These are phyloP conservation scores for Mycena venus DNA, from an alignment of 768 basidiomycete genomes.

Conservation along the genomic window DNA sequence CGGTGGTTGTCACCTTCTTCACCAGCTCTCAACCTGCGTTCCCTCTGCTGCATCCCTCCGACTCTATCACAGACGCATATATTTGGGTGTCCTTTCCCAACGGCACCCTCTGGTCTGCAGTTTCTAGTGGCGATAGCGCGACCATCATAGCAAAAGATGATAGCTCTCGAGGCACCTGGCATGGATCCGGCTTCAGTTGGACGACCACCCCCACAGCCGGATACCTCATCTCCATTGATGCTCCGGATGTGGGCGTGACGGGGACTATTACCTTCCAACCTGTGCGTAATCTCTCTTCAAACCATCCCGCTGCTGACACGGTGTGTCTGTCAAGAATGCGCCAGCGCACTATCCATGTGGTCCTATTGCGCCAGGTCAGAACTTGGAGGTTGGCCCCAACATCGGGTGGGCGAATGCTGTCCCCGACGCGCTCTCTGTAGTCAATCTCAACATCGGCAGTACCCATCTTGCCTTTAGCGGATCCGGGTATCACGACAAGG, in stretches of 20 bases:
- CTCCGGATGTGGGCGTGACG: slow-evolving; percentile 23
- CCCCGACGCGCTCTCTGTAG: slow-evolving; percentile 29
- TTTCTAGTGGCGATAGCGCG: neutral
- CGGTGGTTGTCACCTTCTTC: slow-evolving; percentile 35
- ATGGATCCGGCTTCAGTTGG: slow-evolving; percentile 31
- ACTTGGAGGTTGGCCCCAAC: slow-evolving; percentile 22
- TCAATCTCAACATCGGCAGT: slow-evolving; percentile 24
- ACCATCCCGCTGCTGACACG: neutral
- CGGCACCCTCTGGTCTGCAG: slow-evolving; percentile 17
- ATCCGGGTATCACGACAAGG: slow-evolving; percentile 31
- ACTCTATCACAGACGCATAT: slow-evolving; percentile 14
- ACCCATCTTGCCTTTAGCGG: slow-evolving; percentile 21
- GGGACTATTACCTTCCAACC: slow-evolving; percentile 23
- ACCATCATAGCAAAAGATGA: slow-evolving; percentile 7
- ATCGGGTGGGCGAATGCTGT: slow-evolving; percentile 37
- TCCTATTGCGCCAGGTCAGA: slow-evolving; percentile 10
- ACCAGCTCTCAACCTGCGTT: slow-evolving; percentile 24
- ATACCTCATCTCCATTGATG: slow-evolving; percentile 25
- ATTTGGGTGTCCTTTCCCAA: slow-evolving; percentile 24
- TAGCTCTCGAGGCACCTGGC: slow-evolving; percentile 27
- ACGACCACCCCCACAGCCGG: neutral
- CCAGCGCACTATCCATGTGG: slow-evolving; percentile 33
- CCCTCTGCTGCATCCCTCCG: slow-evolving; percentile 10
- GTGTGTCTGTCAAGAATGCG: neutral
- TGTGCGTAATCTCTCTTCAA: neutral